phyloP scores from a whole-genome alignment of 495 filamentous ascomycete species.

The Friedmanniomyces simplex region DNA sequence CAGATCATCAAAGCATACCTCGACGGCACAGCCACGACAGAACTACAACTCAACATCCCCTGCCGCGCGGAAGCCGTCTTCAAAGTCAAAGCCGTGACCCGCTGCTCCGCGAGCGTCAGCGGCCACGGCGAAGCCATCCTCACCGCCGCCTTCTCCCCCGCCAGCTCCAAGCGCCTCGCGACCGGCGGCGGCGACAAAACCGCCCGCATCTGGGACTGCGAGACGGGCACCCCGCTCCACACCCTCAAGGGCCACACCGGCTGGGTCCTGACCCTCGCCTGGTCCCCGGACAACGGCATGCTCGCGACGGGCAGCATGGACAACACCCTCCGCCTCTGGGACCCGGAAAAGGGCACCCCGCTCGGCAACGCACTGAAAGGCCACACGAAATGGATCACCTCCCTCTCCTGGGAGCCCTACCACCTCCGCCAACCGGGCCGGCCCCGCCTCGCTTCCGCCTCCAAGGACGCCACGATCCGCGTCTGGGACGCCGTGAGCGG shows the following conservation, averaged over 20 bases:
- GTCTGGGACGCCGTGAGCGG: slow-evolving; percentile 78
- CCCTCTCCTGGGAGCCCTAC: slow-evolving; percentile 87
- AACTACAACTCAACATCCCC: slow-evolving; percentile 18
- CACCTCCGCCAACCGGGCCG: slow-evolving; percentile 65
- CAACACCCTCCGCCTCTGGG: slow-evolving; percentile 83
- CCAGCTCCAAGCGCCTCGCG: slow-evolving; percentile 67
- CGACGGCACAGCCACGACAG: slow-evolving; percentile 15
- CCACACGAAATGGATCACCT: slow-evolving; percentile 84
- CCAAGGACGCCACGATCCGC: slow-evolving; percentile 81
- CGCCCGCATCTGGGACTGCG: slow-evolving; percentile 89
- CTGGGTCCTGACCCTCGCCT: slow-evolving; percentile 84
- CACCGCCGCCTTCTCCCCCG: slow-evolving; percentile 76
- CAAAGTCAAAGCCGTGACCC: slow-evolving; percentile 79
- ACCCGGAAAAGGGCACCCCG: slow-evolving; percentile 68
- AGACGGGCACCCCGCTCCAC: slow-evolving; percentile 80
- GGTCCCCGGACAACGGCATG: slow-evolving; percentile 69
- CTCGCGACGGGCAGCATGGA: slow-evolving; percentile 94
- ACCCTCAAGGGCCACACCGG: slow-evolving; percentile 88
- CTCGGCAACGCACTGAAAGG: slow-evolving; percentile 73
- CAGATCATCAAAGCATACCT: slow-evolving; percentile 17
- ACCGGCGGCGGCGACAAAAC: slow-evolving; percentile 88
- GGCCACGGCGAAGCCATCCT: slow-evolving; percentile 93
- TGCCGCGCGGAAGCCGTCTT: slow-evolving; percentile 71
- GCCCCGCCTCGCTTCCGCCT: slow-evolving; percentile 76
- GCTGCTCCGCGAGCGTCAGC: slow-evolving; percentile 77